phyloP scores from a whole-genome alignment of 2,329 filamentous ascomycete species.

The Dactylonectria macrodidyma region DNA sequence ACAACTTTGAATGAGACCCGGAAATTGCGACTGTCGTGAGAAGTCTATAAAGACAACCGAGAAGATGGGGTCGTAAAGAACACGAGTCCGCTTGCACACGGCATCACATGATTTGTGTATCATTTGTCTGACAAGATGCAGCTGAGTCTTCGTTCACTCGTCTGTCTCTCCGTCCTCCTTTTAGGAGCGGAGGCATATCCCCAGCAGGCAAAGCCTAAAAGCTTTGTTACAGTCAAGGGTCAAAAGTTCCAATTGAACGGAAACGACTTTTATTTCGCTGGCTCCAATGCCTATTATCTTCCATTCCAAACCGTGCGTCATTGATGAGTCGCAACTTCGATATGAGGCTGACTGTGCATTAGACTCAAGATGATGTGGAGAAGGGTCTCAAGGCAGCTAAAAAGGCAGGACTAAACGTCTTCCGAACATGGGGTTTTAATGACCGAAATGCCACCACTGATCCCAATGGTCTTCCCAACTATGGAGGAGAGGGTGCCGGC shows the following conservation, averaged over 20 bases:
- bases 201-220: constrained; percentile 26
- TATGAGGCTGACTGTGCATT: constrained; percentile 35
- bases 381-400: constrained; percentile 61
- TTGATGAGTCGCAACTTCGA: accelerated
- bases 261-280: constrained; percentile 63
- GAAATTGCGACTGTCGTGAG: background rate
- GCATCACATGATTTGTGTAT: background rate
- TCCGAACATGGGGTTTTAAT: constrained; percentile 76
- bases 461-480: constrained; percentile 37
- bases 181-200: constrained; percentile 17
- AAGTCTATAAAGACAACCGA: background rate
- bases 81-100: background rate
- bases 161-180: constrained; percentile 13
- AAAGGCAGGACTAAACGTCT: constrained; percentile 67
- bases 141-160: background rate
- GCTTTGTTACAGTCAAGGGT: constrained; percentile 47
- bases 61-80: background rate
- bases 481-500: constrained; percentile 31
- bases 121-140: no score
- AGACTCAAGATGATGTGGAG: constrained; percentile 69
- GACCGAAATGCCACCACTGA: constrained; percentile 63
- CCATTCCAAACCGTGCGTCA: constrained; percentile 33
- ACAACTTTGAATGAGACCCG: background rate
- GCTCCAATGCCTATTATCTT: constrained; percentile 71
- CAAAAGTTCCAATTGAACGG: constrained; percentile 59